Percentiles rank a stretch among this genome's conserved stretches.
Conservation (phyloP, 208 protist genomes). For the Blastocrithidia nonstop region DNA sequence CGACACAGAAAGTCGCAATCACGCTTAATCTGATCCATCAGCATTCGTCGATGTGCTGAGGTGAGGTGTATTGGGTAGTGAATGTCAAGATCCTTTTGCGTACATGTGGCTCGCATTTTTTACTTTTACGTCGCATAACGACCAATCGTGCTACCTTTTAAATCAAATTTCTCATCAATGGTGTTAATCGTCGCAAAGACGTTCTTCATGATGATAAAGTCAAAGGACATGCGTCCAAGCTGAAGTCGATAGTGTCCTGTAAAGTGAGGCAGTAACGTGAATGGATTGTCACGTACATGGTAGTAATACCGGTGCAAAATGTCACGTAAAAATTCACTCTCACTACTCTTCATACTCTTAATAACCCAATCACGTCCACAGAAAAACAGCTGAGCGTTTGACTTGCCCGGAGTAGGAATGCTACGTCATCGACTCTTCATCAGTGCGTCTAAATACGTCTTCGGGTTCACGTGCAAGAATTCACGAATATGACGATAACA, state of each 20-base stretch:
- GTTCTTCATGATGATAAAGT: slow-evolving; percentile 90
- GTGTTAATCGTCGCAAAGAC: slow-evolving; percentile 82
- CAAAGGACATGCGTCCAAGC: slow-evolving; percentile 44
- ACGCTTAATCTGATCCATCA: slow-evolving; percentile 77
- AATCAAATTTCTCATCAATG: slow-evolving; percentile 87
- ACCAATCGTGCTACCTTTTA: slow-evolving; percentile 88
- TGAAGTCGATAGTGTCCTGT: slow-evolving; percentile 73
- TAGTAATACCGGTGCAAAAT: slow-evolving; percentile 86
- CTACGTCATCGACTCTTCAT: slow-evolving; percentile 68
- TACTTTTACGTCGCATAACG: slow-evolving; percentile 71
- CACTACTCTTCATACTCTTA: slow-evolving; percentile 85
- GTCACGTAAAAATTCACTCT: slow-evolving; percentile 76
- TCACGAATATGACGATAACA: slow-evolving; percentile 82
- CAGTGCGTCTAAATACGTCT: slow-evolving; percentile 58
- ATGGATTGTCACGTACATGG: slow-evolving; percentile 78
- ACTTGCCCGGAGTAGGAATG: slow-evolving; percentile 83
- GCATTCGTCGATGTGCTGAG: slow-evolving; percentile 20
- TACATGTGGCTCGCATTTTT: slow-evolving; percentile 65
- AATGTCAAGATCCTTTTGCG: slow-evolving; percentile 87
- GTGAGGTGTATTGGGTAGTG: slow-evolving; percentile 67
- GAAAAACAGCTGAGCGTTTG: slow-evolving; percentile 82
- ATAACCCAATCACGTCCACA: slow-evolving; percentile 85
- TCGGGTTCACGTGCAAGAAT: slow-evolving; percentile 66
- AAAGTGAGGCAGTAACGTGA: slow-evolving; percentile 85
- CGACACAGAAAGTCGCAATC: slow-evolving; percentile 81